Conservation (phyloP, 176 grass and related monocot genomes). For the Microstegium vimineum region DNA sequence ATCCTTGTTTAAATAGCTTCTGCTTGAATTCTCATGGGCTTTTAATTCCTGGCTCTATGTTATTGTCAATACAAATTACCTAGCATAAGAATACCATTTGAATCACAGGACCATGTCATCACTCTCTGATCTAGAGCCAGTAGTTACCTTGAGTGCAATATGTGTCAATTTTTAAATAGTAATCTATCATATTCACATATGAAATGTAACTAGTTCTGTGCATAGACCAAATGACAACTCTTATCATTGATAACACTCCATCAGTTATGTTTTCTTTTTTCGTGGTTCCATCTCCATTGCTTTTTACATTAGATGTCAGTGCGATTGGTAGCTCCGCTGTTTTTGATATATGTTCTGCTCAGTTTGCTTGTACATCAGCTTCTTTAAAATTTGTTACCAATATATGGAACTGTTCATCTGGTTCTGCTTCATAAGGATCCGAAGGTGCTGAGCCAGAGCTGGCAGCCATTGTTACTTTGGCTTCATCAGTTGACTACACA, state of each 20-base stretch:
- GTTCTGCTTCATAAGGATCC: slow-evolving; percentile 46
- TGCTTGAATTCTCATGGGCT: not conserved
- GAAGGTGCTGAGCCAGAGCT: slow-evolving; percentile 53
- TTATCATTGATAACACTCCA: not conserved
- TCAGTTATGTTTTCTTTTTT: slow-evolving; percentile 2
- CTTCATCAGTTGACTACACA: slow-evolving; percentile 94
- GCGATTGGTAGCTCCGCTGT: slow-evolving; percentile 10
- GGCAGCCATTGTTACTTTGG: slow-evolving; percentile 77
- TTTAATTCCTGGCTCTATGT: not conserved
- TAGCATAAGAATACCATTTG: not conserved
- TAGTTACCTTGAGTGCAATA: not conserved
- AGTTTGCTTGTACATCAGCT: not conserved
- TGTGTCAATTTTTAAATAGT: not conserved
- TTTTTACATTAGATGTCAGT: not conserved
- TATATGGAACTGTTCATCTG: slow-evolving; percentile 27
- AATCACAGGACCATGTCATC: not conserved
- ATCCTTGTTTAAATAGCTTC: not conserved
- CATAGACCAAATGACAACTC: not conserved
- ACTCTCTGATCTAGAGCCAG: not conserved
- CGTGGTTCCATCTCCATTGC: not conserved
- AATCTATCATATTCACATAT: not conserved
- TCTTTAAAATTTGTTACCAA: not conserved
- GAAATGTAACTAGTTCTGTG: not conserved
- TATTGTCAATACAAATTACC: not conserved
- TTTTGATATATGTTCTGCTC: slow-evolving; percentile 24